Evolutionary conservation across 345 rosid species (phyloP), one percentile per base, ranked within the genome.

Genomic region (Hypericum perforatum): DNA sequence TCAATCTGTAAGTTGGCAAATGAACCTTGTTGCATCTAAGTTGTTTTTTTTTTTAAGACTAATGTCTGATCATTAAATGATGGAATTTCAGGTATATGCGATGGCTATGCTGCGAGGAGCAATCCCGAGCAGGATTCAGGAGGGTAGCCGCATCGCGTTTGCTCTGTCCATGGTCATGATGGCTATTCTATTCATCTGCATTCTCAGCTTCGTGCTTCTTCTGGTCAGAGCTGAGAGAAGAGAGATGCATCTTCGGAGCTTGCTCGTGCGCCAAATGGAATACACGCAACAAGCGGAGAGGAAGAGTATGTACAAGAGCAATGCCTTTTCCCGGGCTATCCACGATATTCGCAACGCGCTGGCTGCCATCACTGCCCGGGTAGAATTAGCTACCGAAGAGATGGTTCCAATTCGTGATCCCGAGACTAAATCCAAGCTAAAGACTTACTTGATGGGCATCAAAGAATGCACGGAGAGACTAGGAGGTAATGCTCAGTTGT

Each of bases 291-390:
- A 82, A 39, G 94, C 96, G 1, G 80, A 83, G 70, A 59, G 82
- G 52, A 87, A 87, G 57, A 82, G 86, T 54, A 81, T 76, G 82
- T 79, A 78, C 58, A 91, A 82, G 76, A 81, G 82, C 65, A 65
- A 62, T 32, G 92, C 84, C 0, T 79, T 84, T 48, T 82, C 92
- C 37, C 74, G 60, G 14, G 96, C 92, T 11, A 85, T 85, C 66
- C 98, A 91, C 12, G 95, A 91, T 45, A 80, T 87, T 64, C 65
- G 71, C 5, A 49, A 39, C 45, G 52, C 59, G 3, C 16, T 69
- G 36, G 49, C 60, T 6, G 65, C 57, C 9, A 48, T 65, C 44
- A 46, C 54, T 7, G 68, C 59, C 14, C 56, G 59, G 16, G 64
- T 64, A 45, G 49, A 59, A 11, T n/a, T 61, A 14, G 61, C 68